Conservation (phyloP, 768 basidiomycete genomes). For the Hydnomerulius pinastri region DNA sequence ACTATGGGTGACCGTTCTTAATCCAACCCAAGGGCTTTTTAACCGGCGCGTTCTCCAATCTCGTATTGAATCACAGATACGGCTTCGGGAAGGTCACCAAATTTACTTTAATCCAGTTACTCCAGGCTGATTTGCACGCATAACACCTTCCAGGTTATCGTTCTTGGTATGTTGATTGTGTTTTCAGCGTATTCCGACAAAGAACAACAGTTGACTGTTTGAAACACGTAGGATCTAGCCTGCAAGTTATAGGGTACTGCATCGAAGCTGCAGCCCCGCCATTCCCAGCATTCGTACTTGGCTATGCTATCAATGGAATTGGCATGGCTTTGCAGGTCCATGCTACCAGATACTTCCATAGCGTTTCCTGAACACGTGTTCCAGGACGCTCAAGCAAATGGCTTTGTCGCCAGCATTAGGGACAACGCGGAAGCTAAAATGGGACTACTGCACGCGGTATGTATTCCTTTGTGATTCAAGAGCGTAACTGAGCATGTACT, state of each 20-base stretch:
- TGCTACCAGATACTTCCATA: neutral
- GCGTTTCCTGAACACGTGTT: neutral
- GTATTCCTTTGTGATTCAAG: slow-evolving; percentile 32
- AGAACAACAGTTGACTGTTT: neutral
- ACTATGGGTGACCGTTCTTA: neutral
- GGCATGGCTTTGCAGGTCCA: slow-evolving; percentile 49
- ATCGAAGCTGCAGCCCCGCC: slow-evolving; percentile 45
- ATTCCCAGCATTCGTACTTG: slow-evolving; percentile 45
- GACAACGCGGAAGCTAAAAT: slow-evolving; percentile 41
- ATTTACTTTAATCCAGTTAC: neutral
- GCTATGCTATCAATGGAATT: slow-evolving; percentile 45
- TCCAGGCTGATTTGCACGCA: neutral
- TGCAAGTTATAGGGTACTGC: slow-evolving; percentile 33
- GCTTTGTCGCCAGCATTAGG: slow-evolving; percentile 43
- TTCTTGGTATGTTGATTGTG: slow-evolving; percentile 22
- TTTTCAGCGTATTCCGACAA: neutral
- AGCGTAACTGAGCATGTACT: neutral
- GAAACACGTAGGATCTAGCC: slow-evolving; percentile 21
- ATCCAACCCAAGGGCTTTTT: slow-evolving; percentile 30
- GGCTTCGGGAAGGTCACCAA: slow-evolving; percentile 36
- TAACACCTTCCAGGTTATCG: slow-evolving; percentile 21
- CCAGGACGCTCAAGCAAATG: slow-evolving; percentile 51
- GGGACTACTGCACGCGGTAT: slow-evolving; percentile 40
- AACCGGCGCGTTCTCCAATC: slow-evolving; percentile 33
- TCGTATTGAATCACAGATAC: slow-evolving; percentile 28